Percentiles rank a stretch among this genome's conserved stretches.
phyloP scores from a whole-genome alignment of 176 grass and related monocot genomes.

The Canna indica region DNA sequence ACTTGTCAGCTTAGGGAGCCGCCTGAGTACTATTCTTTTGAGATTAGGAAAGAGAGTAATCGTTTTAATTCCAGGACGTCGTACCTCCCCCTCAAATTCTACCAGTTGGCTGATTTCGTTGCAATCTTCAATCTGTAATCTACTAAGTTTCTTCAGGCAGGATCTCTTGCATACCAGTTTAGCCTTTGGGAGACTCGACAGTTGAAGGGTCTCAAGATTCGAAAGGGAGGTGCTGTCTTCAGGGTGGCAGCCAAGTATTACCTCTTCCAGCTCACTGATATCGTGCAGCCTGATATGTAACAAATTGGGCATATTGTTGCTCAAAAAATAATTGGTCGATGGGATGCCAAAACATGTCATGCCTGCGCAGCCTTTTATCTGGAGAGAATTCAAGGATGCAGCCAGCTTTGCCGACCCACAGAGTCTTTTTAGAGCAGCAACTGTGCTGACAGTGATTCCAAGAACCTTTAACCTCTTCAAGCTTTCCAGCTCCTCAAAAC shows the following conservation, averaged over 20 bases:
- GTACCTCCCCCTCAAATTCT: not conserved
- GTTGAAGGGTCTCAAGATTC: not conserved
- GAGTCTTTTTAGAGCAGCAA: not conserved
- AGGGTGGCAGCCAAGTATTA: not conserved
- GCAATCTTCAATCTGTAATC: not conserved
- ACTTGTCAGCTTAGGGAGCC: not conserved
- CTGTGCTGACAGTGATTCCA: not conserved
- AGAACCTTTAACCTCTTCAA: not conserved
- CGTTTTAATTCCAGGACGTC: not conserved
- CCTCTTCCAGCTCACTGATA: not conserved
- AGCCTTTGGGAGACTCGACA: not conserved
- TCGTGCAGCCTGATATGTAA: not conserved
- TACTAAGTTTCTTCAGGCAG: not conserved
- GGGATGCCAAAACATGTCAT: not conserved
- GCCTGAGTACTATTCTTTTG: not conserved
- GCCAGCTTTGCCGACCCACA: not conserved
- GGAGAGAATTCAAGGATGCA: not conserved
- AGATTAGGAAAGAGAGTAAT: not conserved
- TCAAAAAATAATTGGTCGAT: not conserved
- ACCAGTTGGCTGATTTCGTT: not conserved
- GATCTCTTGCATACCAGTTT: not conserved
- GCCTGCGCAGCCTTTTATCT: not conserved
- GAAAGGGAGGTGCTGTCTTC: not conserved
- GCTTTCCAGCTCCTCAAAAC: conserved; percentile 1
- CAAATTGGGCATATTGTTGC: not conserved